Conservation (phyloP, 371 early-diverging fungal genomes). For the Mucor indicus region DNA sequence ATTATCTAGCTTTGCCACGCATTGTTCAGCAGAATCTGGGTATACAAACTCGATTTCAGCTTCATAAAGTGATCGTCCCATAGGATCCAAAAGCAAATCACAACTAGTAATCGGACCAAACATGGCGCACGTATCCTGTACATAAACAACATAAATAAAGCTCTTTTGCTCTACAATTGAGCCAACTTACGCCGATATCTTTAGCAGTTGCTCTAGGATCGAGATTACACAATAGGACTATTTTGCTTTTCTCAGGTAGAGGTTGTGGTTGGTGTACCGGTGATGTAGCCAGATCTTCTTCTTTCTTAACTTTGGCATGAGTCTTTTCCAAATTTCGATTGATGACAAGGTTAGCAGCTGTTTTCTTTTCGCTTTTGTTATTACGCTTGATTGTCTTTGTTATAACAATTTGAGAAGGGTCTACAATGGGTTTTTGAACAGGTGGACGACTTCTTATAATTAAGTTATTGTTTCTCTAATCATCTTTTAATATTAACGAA, state of each 20-base stretch:
- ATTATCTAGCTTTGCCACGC: constrained; percentile 39
- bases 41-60: constrained; percentile 45
- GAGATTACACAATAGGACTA: constrained; percentile 52
- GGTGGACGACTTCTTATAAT: too few relatives aligned
- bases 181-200: constrained; percentile 50
- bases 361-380: too few relatives aligned
- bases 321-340: too few relatives aligned
- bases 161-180: neutral
- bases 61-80: constrained; percentile 40
- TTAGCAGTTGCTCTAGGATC: constrained; percentile 58
- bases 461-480: too few relatives aligned
- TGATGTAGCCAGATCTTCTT: too few relatives aligned
- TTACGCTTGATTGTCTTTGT: too few relatives aligned
- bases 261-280: constrained; percentile 3
- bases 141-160: neutral
- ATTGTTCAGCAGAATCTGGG: constrained; percentile 36
- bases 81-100: constrained; percentile 36
- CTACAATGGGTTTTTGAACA: too few relatives aligned
- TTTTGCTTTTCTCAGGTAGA: constrained; percentile 10
- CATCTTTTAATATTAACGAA: too few relatives aligned
- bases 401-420: neutral
- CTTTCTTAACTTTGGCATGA: too few relatives aligned
- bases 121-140: constrained; percentile 28
- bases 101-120: constrained; percentile 41
- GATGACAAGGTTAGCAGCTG: too few relatives aligned